Evolutionary conservation across 1,139 yeast species (phyloP).

Genomic region (Neolecta irregularis): DNA sequence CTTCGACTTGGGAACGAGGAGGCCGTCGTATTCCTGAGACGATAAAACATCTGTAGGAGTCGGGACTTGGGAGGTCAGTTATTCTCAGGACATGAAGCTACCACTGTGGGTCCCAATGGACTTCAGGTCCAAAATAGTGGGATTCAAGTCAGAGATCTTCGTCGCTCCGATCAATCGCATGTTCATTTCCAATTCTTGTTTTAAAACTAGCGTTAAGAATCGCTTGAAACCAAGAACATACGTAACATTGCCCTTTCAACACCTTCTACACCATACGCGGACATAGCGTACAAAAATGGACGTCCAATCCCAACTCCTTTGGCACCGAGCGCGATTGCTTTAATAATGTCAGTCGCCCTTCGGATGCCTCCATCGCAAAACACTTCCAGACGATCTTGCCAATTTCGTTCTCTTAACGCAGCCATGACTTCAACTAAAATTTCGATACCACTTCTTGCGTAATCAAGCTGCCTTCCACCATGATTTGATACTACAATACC

Average conservation of each 20-base stretch:
- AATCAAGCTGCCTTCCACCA: constrained; percentile 68
- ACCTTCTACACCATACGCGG: constrained; percentile 65
- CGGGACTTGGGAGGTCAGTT: no score
- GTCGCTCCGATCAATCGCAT: constrained; percentile 78
- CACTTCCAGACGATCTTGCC: constrained; percentile 42
- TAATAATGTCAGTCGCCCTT: constrained; percentile 55
- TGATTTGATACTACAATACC: constrained; percentile 63
- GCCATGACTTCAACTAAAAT: constrained; percentile 51
- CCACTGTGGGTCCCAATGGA: constrained; percentile 26
- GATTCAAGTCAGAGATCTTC: constrained; percentile 45
- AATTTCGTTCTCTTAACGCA: constrained; percentile 32
- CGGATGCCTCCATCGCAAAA: constrained; percentile 71
- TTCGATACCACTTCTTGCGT: constrained; percentile 52
- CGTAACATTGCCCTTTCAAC: constrained; percentile 54
- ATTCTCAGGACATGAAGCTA: no score
- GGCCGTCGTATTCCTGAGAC: no score
- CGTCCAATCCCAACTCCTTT: constrained; percentile 65
- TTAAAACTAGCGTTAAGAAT: constrained; percentile 44
- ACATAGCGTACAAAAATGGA: constrained; percentile 51
- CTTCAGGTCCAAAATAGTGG: constrained; percentile 35
- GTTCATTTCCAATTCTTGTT: constrained; percentile 70
- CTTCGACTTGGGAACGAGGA: no score
- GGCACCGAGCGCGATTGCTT: constrained; percentile 63
- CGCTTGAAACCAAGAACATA: no score
- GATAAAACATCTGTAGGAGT: no score